phyloP scores from a whole-genome alignment of 1,139 yeast species.

The Scheffersomyces insectosa region DNA sequence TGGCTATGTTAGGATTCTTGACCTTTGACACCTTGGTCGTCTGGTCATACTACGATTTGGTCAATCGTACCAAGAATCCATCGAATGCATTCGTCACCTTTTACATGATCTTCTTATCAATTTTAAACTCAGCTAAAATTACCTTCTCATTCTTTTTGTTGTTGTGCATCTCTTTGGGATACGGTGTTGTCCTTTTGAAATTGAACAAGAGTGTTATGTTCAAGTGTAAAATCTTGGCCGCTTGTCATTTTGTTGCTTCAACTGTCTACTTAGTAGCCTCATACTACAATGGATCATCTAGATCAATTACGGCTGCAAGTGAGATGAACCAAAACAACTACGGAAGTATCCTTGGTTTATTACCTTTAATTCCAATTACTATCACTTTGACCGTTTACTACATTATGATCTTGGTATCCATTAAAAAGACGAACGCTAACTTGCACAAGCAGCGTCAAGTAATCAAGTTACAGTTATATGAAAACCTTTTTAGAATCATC shows the following conservation, averaged over 20 bases:
- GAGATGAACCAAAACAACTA: constrained; percentile 17
- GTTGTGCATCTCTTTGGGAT: constrained; percentile 84
- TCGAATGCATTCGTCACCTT: constrained; percentile 58
- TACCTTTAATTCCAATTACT: constrained; percentile 68
- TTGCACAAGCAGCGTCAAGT: constrained; percentile 86
- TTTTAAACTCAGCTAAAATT: constrained; percentile 77
- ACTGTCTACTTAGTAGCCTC: constrained; percentile 68
- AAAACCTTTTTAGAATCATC: constrained; percentile 71
- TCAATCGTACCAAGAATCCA: constrained; percentile 57
- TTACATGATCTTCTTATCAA: constrained; percentile 75
- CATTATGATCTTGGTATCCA: constrained; percentile 68
- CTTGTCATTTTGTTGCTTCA: constrained; percentile 66
- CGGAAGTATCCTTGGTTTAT: constrained; percentile 27
- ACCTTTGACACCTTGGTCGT: constrained; percentile 83
- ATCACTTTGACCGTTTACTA: constrained; percentile 74
- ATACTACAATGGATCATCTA: constrained; percentile 52
- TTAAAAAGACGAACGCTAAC: constrained; percentile 71
- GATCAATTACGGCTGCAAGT: constrained; percentile 23
- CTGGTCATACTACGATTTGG: constrained; percentile 89
- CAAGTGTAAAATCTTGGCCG: constrained; percentile 77
- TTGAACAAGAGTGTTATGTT: constrained; percentile 76
- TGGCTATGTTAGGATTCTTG: constrained; percentile 81
- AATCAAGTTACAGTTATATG: constrained; percentile 87
- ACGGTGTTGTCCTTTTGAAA: constrained; percentile 89
- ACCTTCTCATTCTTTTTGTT: constrained; percentile 88